A percentile compares a stretch with the other conserved stretches of the same genome.
These are phyloP conservation scores for Achlya hypogyna DNA, from an alignment of 352 stramenopile genomes.

Conservation along the genomic window DNA sequence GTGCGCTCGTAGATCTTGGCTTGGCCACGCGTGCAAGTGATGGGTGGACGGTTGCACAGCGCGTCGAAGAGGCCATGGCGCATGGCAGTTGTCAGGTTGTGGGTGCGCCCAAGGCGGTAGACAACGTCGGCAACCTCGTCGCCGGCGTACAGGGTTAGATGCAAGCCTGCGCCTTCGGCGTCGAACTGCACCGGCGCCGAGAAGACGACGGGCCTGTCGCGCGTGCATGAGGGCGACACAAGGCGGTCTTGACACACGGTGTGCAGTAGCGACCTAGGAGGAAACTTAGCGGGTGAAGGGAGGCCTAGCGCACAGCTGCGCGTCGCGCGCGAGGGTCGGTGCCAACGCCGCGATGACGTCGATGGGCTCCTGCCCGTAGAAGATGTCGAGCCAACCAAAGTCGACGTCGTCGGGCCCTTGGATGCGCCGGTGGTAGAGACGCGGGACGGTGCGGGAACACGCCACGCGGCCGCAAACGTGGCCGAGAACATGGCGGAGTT, in stretches of 20 bases:
- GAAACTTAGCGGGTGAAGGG: background rate
- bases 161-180: slow-evolving; percentile 26
- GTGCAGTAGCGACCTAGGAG: slow-evolving; percentile 22
- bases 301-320: background rate
- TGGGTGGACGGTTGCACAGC: slow-evolving; percentile 41
- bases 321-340: slow-evolving; percentile 29
- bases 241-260: slow-evolving; percentile 48
- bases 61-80: slow-evolving; percentile 40
- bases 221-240: slow-evolving; percentile 34
- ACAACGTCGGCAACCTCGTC: slow-evolving; percentile 65
- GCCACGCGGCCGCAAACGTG: slow-evolving; percentile 29
- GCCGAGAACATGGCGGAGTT: slow-evolving; percentile 33
- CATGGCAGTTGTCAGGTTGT: slow-evolving; percentile 39
- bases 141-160: slow-evolving; percentile 40
- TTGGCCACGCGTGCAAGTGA: slow-evolving; percentile 52
- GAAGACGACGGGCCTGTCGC: slow-evolving; percentile 38
- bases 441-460: slow-evolving; percentile 34
- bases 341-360: slow-evolving; percentile 37
- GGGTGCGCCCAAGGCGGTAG: slow-evolving; percentile 39
- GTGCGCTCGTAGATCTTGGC: slow-evolving; percentile 42
- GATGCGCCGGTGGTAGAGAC: slow-evolving; percentile 48
- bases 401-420: slow-evolving; percentile 21
- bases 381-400: slow-evolving; percentile 44
- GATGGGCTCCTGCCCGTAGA: slow-evolving; percentile 37
- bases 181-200: slow-evolving; percentile 44